Evolutionary conservation across 805 yeast genomes (phyloP).

Genomic region (Kodamaea laetipori): DNA sequence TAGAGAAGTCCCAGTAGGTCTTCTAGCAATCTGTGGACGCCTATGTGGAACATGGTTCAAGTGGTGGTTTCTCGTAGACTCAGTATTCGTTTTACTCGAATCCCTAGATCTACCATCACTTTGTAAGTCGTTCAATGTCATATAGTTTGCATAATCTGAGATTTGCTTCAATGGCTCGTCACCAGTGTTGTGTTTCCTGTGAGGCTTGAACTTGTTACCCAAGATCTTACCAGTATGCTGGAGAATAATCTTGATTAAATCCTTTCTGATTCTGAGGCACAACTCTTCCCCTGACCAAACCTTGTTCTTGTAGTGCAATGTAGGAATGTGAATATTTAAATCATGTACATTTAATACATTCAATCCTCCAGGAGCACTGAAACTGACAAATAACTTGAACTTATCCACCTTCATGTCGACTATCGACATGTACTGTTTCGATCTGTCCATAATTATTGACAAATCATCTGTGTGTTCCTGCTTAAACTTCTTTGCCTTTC

Average conservation of each 20-base stretch:
- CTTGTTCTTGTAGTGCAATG: slow-evolving; percentile 56
- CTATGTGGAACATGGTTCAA: slow-evolving; percentile 7
- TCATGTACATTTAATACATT: slow-evolving; percentile 77
- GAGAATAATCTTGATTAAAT: slow-evolving; percentile 57
- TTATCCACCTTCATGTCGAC: slow-evolving; percentile 37
- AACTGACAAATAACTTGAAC: slow-evolving; percentile 60
- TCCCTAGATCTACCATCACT: slow-evolving; percentile 30
- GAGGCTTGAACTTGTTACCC: slow-evolving; percentile 65
- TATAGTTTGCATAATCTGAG: slow-evolving; percentile 37
- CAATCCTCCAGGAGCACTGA: slow-evolving; percentile 70
- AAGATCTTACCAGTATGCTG: slow-evolving; percentile 75
- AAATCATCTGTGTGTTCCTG: slow-evolving; percentile 35
- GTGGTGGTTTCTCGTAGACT: slow-evolving; percentile 4
- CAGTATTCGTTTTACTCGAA: slow-evolving; percentile 10
- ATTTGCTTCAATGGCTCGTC: slow-evolving; percentile 43
- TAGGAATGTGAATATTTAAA: slow-evolving; percentile 67
- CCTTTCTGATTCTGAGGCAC: slow-evolving; percentile 60
- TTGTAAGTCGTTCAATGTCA: slow-evolving; percentile 43
- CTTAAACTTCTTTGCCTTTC: slow-evolving; percentile 1
- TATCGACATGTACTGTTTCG: slow-evolving; percentile 44
- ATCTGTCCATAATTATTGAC: slow-evolving; percentile 42
- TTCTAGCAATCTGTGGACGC: background rate
- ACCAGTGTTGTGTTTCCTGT: slow-evolving; percentile 29
- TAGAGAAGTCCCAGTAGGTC: background rate
- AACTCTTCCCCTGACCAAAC: slow-evolving; percentile 76